These are phyloP conservation scores for Cordyceps cateniannulata DNA, from an alignment of 2,329 filamentous ascomycete genomes.

Conservation along the genomic window DNA sequence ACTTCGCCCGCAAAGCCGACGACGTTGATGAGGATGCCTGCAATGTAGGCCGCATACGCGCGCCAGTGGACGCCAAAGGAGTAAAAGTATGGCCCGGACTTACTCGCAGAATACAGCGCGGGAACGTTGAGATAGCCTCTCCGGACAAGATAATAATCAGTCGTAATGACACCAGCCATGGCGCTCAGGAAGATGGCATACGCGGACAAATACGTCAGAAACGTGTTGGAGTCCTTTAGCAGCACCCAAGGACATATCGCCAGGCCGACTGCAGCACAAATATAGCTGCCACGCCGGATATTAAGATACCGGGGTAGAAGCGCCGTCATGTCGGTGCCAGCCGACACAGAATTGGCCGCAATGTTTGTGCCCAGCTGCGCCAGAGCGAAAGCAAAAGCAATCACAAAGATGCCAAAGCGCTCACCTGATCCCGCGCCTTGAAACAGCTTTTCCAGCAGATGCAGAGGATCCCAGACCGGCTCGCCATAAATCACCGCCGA, in stretches of 20 bases:
- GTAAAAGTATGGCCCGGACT: constrained; percentile 65
- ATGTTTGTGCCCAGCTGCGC: constrained; percentile 88
- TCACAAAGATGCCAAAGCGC: constrained; percentile 70
- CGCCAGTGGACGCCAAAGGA: constrained; percentile 72
- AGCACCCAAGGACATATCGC: constrained; percentile 85
- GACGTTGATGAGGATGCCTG: constrained; percentile 82
- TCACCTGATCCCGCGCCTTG: constrained; percentile 62
- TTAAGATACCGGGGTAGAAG: constrained; percentile 75
- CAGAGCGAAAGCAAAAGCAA: constrained; percentile 63
- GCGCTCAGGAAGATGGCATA: constrained; percentile 90
- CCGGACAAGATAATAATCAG: constrained; percentile 82
- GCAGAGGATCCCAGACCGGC: constrained; percentile 67
- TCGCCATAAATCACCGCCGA: constrained; percentile 61
- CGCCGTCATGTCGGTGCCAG: constrained; percentile 77
- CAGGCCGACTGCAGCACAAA: constrained; percentile 73
- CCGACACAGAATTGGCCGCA: constrained; percentile 78
- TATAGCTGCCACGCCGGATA: constrained; percentile 80
- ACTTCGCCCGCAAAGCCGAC: constrained; percentile 84
- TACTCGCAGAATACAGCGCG: constrained; percentile 69
- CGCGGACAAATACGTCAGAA: constrained; percentile 84
- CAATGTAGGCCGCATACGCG: constrained; percentile 74
- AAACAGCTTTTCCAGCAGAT: constrained; percentile 61
- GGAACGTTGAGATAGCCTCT: constrained; percentile 73
- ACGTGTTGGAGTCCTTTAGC: constrained; percentile 67
- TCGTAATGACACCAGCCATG: constrained; percentile 84